Conservation (phyloP, 1,284 basidiomycete genomes). For the Cryptococcus hybrid region DNA sequence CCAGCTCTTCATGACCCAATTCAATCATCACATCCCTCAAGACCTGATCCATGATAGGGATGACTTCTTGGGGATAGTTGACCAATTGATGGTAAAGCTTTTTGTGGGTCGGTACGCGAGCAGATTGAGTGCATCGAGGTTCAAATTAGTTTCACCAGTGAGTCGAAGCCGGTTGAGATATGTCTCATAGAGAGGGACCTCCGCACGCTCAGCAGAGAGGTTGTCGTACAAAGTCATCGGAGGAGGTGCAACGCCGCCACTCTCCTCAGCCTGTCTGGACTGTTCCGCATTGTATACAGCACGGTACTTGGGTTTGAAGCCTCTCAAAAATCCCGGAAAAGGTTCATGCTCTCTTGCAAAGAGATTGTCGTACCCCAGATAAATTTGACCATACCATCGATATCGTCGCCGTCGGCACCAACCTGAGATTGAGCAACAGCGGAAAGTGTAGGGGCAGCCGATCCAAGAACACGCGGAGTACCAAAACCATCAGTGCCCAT, state of each 20-base stretch:
- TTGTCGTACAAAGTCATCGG: conserved; percentile 46
- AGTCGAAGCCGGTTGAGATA: conserved; percentile 84
- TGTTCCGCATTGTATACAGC: conserved; percentile 59
- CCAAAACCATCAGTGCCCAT: conserved; percentile 56
- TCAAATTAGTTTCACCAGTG: conserved; percentile 88
- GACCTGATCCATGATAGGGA: conserved; percentile 96
- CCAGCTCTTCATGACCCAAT: conserved; percentile 72
- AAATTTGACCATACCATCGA: conserved; percentile 71
- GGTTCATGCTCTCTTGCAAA: conserved; percentile 82
- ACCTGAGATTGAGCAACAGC: conserved; percentile 54
- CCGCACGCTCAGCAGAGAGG: conserved; percentile 63
- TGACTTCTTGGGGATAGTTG: conserved; percentile 94
- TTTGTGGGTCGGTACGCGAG: conserved; percentile 80
- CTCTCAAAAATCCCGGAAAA: conserved; percentile 81
- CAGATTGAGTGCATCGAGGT: conserved; percentile 87
- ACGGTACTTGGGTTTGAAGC: conserved; percentile 94
- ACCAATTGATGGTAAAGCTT: conserved; percentile 76
- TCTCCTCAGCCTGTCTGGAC: conserved; percentile 34
- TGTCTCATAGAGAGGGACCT: conserved; percentile 71
- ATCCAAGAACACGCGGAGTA: conserved; percentile 37
- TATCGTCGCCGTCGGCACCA: conserved; percentile 25
- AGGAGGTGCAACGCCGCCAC: conserved; percentile 36
- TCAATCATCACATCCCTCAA: conserved; percentile 87
- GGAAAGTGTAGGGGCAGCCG: conserved; percentile 63
- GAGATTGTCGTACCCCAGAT: conserved; percentile 98